Conservation (phyloP, 2,329 filamentous ascomycete species). For the Aspergillus ruber region DNA sequence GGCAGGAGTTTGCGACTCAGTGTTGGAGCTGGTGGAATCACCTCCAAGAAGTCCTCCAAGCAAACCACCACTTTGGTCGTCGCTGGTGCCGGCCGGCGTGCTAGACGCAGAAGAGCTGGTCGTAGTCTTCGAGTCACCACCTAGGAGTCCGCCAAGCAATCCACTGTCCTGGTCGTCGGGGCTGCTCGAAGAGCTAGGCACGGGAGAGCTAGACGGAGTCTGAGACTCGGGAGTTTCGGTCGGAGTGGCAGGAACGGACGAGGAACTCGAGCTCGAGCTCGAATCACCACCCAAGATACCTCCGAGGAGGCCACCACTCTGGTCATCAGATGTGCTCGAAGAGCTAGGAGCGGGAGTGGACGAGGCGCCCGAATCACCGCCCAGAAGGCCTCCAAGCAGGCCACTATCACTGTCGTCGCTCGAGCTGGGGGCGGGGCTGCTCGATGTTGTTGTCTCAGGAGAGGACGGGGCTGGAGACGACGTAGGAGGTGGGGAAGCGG, state of each 20-base stretch:
- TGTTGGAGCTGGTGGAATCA: not conserved
- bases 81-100: not conserved
- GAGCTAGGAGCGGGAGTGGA: not conserved
- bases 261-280: not conserved
- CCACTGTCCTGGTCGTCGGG: not conserved
- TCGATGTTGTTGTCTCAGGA: not conserved
- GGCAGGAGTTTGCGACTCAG: not conserved
- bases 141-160: not conserved
- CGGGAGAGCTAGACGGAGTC: not conserved
- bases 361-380: not conserved
- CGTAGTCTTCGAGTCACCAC: not conserved
- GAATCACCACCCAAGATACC: not conserved
- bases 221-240: not conserved
- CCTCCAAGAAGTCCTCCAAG: not conserved
- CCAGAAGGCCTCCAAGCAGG: not conserved
- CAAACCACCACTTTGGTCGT: not conserved
- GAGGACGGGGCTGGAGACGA: not conserved
- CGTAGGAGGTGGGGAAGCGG: not conserved
- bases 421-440: not conserved
- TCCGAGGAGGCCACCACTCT: not conserved
- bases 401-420: not conserved
- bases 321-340: not conserved
- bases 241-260: not conserved
- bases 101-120: not conserved
- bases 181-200: not conserved